phyloP scores from a whole-genome alignment of 2,329 filamentous ascomycete species.

The Ascochyta pisi region DNA sequence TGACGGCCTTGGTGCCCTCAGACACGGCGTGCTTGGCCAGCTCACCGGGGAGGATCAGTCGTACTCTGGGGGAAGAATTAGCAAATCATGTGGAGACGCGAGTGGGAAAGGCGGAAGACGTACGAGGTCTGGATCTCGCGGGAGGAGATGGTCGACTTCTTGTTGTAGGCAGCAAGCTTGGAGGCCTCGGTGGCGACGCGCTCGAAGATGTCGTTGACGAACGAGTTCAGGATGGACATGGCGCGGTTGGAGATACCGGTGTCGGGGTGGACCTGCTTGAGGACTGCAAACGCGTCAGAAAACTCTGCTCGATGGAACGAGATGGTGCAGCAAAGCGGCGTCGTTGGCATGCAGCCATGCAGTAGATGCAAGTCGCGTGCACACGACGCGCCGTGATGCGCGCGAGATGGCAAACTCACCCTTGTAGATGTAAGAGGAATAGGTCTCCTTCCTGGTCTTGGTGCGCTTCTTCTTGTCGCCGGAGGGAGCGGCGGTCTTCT shows the following conservation, averaged over 20 bases:
- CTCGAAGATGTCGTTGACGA: conserved; percentile 99
- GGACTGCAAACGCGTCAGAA: conserved; percentile 64
- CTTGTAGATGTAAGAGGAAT: conserved; percentile 99
- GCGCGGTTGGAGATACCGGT: conserved; percentile 99
- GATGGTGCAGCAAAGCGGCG: conserved; percentile 43
- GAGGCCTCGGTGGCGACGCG: conserved; percentile 97
- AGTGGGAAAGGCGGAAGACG: conserved; percentile 40
- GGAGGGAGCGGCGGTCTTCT: conserved; percentile 92
- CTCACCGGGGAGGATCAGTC: conserved; percentile 97
- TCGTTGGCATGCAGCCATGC: not conserved
- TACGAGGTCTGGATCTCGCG: conserved; percentile 98
- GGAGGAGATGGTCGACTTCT: conserved; percentile 99
- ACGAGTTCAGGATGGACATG: conserved; percentile 99
- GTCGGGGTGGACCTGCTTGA: conserved; percentile 99
- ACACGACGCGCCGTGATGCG: conserved; percentile 16
- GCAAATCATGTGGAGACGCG: conserved; percentile 15
- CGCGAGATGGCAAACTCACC: conserved; percentile 63
- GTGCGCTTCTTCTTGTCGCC: conserved; percentile 99
- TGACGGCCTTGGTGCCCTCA: conserved; percentile 99
- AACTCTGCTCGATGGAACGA: conserved; percentile 11
- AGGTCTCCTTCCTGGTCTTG: conserved; percentile 99
- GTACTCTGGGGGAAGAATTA: conserved; percentile 65
- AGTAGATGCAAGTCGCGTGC: conserved; percentile 8
- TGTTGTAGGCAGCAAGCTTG: conserved; percentile 99
- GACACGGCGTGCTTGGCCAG: conserved; percentile 99